phyloP scores from a whole-genome alignment of 192 early-diverging fungal genomes.

The Oehlia diaphana region DNA sequence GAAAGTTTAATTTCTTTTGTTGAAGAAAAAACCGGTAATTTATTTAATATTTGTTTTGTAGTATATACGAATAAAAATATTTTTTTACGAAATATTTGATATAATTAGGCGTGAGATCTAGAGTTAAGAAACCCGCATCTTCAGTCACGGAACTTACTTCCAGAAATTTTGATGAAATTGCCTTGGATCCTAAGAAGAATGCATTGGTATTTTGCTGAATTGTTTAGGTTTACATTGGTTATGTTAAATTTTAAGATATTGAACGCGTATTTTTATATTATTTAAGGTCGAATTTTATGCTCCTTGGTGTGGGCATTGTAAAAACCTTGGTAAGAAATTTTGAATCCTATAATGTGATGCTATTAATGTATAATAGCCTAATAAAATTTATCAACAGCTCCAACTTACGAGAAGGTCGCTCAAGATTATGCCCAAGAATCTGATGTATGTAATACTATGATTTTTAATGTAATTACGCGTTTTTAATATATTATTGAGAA shows the following conservation, averaged over 20 bases:
- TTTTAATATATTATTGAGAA: background rate
- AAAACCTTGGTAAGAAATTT: slow-evolving; percentile 48
- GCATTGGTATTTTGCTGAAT: slow-evolving; percentile 53
- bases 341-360: background rate
- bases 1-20: slow-evolving; percentile 77
- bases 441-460: slow-evolving; percentile 48
- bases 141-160: slow-evolving; percentile 70
- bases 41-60: background rate
- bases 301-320: slow-evolving; percentile 89
- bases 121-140: slow-evolving; percentile 70
- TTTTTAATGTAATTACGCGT: background rate
- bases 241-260: background rate
- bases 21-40: slow-evolving; percentile 73
- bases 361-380: background rate
- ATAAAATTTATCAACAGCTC: slow-evolving; percentile 54
- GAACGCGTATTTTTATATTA: background rate
- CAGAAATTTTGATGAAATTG: slow-evolving; percentile 75
- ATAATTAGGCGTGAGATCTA: slow-evolving; percentile 53
- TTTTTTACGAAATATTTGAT: background rate
- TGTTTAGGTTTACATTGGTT: background rate
- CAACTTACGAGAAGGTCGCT: slow-evolving; percentile 89
- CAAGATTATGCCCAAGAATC: slow-evolving; percentile 74
- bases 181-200: slow-evolving; percentile 68
- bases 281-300: slow-evolving; percentile 83
- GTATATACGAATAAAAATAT: no score